Percentiles rank a stretch among this genome's conserved stretches.
phyloP scores from a whole-genome alignment of 148 eudicot genomes.

The Cornus florida region DNA sequence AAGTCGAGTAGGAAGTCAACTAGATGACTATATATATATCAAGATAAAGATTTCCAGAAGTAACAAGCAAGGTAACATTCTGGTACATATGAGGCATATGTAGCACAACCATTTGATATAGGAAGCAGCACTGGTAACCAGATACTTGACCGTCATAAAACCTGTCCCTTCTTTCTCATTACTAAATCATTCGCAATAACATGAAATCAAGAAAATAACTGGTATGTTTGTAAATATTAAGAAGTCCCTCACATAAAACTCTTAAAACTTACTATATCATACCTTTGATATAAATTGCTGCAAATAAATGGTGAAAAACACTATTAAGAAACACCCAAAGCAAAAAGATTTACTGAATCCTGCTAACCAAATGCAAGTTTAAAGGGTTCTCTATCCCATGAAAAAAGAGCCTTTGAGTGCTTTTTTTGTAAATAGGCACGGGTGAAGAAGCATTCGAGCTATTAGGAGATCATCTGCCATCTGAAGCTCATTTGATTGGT shows the following conservation, averaged over 20 bases:
- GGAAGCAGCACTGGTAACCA: neutral
- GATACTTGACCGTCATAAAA: no score
- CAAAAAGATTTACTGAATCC: neutral
- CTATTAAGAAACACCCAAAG: neutral
- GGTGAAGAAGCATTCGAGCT: neutral
- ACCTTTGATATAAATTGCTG: neutral
- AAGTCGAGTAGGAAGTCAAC: no score
- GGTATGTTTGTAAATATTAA: neutral
- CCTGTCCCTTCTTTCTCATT: neutral
- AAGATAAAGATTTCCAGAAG: neutral
- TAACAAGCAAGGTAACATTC: slow-evolving; percentile 1
- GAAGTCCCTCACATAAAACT: neutral
- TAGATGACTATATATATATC: neutral
- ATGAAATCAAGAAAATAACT: neutral
- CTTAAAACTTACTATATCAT: no score
- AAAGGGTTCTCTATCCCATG: neutral
- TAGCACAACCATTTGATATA: slow-evolving; percentile 1
- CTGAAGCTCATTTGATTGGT: neutral
- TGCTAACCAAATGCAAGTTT: neutral
- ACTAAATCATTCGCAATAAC: neutral
- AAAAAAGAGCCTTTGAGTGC: neutral
- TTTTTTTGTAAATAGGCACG: neutral
- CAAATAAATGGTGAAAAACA: neutral
- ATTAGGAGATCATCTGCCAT: neutral
- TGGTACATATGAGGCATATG: neutral